Conservation (phyloP, 768 basidiomycete genomes). For the Boletellus ananiceps region DNA sequence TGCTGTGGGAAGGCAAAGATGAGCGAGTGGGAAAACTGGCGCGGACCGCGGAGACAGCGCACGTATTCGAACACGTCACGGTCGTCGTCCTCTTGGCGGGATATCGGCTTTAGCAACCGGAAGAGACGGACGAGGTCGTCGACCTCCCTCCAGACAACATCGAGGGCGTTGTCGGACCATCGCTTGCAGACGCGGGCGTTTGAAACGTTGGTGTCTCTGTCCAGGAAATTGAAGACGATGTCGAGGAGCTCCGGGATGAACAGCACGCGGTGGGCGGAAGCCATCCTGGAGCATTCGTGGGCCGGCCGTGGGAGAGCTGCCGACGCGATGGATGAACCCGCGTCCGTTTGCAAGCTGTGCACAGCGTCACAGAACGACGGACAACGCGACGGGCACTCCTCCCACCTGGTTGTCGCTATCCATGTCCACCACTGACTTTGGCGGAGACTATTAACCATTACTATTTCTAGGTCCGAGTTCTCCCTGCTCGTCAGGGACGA, state of each 20-base stretch:
- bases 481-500: not conserved
- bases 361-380: too few relatives aligned
- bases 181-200: conserved; percentile 53
- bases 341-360: too few relatives aligned
- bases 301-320: too few relatives aligned
- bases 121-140: conserved; percentile 44
- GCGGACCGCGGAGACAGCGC: not conserved
- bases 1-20: conserved; percentile 25
- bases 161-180: conserved; percentile 57
- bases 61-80: conserved; percentile 25
- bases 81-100: conserved; percentile 12
- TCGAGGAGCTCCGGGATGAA: conserved; percentile 57
- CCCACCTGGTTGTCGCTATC: too few relatives aligned
- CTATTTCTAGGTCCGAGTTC: too few relatives aligned
- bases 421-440: too few relatives aligned
- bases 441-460: too few relatives aligned
- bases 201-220: conserved; percentile 34
- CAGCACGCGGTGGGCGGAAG: conserved; percentile 33
- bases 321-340: too few relatives aligned
- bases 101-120: conserved; percentile 44
- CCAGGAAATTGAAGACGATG: conserved; percentile 49
- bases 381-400: too few relatives aligned
- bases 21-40: not conserved
- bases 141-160: conserved; percentile 55
- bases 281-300: not conserved